phyloP scores from a whole-genome alignment of 1,139 yeast genomes.

The Candida tunisiensis region DNA sequence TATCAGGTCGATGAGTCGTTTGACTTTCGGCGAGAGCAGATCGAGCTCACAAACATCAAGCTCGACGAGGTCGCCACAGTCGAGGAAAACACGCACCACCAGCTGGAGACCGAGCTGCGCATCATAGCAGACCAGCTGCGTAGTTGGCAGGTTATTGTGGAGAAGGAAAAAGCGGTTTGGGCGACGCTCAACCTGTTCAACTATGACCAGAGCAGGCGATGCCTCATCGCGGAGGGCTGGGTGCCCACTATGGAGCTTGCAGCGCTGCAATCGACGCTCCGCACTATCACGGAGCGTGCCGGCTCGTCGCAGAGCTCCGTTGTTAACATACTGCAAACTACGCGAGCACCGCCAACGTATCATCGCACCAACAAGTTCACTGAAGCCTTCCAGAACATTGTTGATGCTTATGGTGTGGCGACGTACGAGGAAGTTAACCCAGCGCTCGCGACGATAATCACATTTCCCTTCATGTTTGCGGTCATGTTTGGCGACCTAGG shows the following conservation, averaged over 20 bases:
- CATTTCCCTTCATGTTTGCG: conserved; percentile 98
- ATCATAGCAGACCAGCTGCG: conserved; percentile 61
- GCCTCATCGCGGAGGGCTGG: conserved; percentile 98
- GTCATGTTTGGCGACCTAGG: conserved; percentile 99
- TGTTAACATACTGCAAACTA: conserved; percentile 65
- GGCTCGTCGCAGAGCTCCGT: conserved; percentile 43
- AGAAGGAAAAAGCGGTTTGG: conserved; percentile 61
- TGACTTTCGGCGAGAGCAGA: conserved; percentile 38
- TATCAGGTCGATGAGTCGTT: conserved; percentile 50
- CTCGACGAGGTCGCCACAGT: conserved; percentile 52
- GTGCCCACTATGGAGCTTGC: conserved; percentile 43
- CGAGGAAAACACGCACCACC: conserved; percentile 49
- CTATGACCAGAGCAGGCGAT: conserved; percentile 70
- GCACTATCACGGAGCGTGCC: conserved; percentile 39
- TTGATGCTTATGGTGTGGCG: conserved; percentile 91
- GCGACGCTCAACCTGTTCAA: conserved; percentile 66
- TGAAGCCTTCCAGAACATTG: conserved; percentile 76
- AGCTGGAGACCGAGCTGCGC: conserved; percentile 57
- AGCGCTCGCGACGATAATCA: conserved; percentile 83
- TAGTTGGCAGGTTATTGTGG: conserved; percentile 46
- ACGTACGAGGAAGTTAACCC: conserved; percentile 94
- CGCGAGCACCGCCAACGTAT: conserved; percentile 82
- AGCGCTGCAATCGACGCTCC: conserved; percentile 28
- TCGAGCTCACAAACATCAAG: conserved; percentile 39
- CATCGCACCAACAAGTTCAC: conserved; percentile 89